phyloP scores from a whole-genome alignment of 2,329 filamentous ascomycete species.

The Sporothrix curviconia region DNA sequence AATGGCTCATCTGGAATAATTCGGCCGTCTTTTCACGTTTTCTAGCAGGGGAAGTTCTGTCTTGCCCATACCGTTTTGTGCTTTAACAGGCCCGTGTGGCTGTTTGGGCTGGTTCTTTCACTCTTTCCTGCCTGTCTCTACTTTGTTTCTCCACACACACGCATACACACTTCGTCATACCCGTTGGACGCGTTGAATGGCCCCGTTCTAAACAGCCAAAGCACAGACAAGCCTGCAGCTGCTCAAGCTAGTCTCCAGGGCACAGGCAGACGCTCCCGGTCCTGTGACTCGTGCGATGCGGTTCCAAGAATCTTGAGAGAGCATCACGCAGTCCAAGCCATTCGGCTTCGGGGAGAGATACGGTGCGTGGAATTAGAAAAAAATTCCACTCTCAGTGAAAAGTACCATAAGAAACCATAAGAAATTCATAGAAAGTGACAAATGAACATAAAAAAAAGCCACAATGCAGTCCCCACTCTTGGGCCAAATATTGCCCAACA shows the following conservation, averaged over 20 bases:
- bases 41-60: too few relatives aligned
- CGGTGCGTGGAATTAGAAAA: neutral
- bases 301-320: neutral
- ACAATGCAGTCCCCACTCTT: neutral
- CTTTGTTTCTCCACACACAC: conserved; percentile 7
- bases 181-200: too few relatives aligned
- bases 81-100: too few relatives aligned
- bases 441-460: neutral
- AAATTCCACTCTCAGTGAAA: neutral
- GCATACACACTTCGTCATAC: neutral
- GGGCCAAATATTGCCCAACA: neutral
- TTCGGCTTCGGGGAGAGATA: too few relatives aligned
- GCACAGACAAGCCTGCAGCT: neutral
- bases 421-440: neutral
- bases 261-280: neutral
- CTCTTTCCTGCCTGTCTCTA: neutral
- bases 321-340: too few relatives aligned
- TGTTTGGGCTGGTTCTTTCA: too few relatives aligned
- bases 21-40: too few relatives aligned
- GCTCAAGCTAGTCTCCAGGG: neutral
- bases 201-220: too few relatives aligned
- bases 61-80: too few relatives aligned
- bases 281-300: neutral
- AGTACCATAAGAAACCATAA: neutral
- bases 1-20: too few relatives aligned